These are phyloP conservation scores for Aspergillus calidoustus DNA, from an alignment of 2,329 filamentous ascomycete species.

Conservation along the genomic window DNA sequence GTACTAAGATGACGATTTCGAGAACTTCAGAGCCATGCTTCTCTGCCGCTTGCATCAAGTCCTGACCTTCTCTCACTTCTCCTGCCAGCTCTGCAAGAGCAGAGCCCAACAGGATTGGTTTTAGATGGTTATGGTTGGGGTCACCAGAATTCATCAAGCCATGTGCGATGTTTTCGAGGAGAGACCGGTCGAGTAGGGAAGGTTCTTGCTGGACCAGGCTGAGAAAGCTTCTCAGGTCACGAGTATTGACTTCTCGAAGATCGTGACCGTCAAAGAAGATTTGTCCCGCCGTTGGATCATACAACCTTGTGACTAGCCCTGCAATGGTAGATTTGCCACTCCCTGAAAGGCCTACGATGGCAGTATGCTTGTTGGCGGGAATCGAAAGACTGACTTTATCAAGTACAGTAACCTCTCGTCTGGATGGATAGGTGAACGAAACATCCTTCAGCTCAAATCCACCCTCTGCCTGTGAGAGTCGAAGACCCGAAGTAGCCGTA, in stretches of 20 bases:
- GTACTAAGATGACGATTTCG: slow-evolving; percentile 54
- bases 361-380: slow-evolving; percentile 53
- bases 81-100: slow-evolving; percentile 52
- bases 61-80: slow-evolving; percentile 53
- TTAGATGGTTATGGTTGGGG: slow-evolving; percentile 54
- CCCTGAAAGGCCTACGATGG: slow-evolving; percentile 74
- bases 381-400: slow-evolving; percentile 39
- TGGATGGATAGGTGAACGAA: slow-evolving; percentile 38
- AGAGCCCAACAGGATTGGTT: slow-evolving; percentile 51
- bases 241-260: slow-evolving; percentile 40
- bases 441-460: slow-evolving; percentile 42
- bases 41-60: slow-evolving; percentile 52
- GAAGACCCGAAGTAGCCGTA: slow-evolving; percentile 28
- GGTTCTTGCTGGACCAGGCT: slow-evolving; percentile 65
- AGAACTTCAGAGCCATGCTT: slow-evolving; percentile 49
- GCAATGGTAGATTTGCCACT: slow-evolving; percentile 78
- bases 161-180: slow-evolving; percentile 75
- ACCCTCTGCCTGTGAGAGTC: slow-evolving; percentile 31
- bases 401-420: slow-evolving; percentile 47
- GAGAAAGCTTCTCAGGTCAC: slow-evolving; percentile 30
- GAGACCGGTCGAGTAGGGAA: slow-evolving; percentile 78
- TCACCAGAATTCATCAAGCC: slow-evolving; percentile 51
- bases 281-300: slow-evolving; percentile 52
- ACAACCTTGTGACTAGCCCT: slow-evolving; percentile 73
- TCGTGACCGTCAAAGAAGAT: slow-evolving; percentile 45